Conservation (phyloP, 306 rosid genomes). For the Castanea sativa region DNA sequence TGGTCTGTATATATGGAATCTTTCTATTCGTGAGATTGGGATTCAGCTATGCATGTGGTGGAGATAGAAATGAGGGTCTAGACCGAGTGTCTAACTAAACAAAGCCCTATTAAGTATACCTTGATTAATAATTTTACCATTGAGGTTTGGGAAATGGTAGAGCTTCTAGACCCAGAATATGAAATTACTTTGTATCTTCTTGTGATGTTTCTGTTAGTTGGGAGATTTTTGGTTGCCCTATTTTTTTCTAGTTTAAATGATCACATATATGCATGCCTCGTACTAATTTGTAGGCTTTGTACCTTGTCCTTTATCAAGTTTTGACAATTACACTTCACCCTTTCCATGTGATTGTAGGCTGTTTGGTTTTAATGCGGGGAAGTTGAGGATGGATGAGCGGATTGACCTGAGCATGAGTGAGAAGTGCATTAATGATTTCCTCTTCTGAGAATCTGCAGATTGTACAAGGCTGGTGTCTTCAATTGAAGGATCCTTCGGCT, state of each 20-base stretch:
- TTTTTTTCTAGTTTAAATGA: background rate
- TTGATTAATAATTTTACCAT: background rate
- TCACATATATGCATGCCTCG: background rate
- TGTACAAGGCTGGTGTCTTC: too few species aligned
- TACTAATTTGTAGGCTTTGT: constrained; percentile 12
- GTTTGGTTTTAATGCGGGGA: constrained; percentile 80
- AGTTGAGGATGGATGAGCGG: constrained; percentile 86
- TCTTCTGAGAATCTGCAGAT: too few species aligned
- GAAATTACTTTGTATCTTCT: background rate
- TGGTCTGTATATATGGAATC: background rate
- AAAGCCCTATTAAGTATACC: background rate
- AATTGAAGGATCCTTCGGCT: too few species aligned
- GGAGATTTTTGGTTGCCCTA: background rate
- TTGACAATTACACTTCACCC: background rate
- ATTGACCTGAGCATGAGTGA: constrained; percentile 91
- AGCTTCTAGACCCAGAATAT: background rate
- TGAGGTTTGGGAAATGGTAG: background rate
- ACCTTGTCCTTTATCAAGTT: background rate
- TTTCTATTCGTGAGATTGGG: background rate
- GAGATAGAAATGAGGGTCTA: background rate
- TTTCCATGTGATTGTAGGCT: constrained; percentile 53
- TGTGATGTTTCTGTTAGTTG: background rate
- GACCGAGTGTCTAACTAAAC: background rate
- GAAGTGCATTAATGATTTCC: too few species aligned
- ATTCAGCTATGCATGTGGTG: background rate